Conservation (phyloP, 1,284 basidiomycete genomes). For the Cystobasidium pallidum region DNA sequence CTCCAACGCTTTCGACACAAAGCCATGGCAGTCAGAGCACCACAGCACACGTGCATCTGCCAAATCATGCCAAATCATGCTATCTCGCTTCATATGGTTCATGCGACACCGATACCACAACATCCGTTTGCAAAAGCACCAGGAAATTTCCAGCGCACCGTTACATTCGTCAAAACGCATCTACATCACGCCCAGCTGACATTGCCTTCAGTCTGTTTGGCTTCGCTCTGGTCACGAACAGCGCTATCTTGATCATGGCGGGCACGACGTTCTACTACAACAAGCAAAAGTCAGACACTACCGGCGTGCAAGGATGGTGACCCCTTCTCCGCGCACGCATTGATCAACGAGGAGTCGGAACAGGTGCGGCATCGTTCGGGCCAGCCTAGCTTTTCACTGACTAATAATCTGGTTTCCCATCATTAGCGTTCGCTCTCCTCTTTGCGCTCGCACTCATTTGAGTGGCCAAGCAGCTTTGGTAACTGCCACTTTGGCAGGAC, state of each 20-base stretch:
- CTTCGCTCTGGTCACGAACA: conserved; percentile 71
- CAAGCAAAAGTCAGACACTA: conserved; percentile 47
- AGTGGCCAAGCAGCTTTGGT: conserved; percentile 91
- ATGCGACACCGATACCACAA: conserved; percentile 45
- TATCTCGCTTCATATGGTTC: conserved; percentile 48
- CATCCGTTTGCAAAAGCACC: conserved; percentile 1
- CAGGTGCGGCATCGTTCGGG: no score
- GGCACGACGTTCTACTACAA: conserved; percentile 73
- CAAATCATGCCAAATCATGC: conserved; percentile 20
- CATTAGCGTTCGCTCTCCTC: conserved; percentile 74
- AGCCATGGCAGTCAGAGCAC: background rate
- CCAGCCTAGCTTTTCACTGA: no score
- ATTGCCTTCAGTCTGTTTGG: conserved; percentile 67
- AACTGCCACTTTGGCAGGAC: conserved; percentile 87
- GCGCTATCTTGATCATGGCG: conserved; percentile 62
- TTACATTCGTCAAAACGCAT: conserved; percentile 62
- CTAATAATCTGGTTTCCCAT: background rate
- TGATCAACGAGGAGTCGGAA: conserved; percentile 72
- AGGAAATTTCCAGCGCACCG: conserved; percentile 13
- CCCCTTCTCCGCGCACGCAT: conserved; percentile 76
- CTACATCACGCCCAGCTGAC: conserved; percentile 73
- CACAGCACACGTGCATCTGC: background rate
- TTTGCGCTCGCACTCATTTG: conserved; percentile 82
- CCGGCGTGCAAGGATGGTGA: conserved; percentile 64
- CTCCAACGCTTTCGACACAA: no score